phyloP scores from a whole-genome alignment of 2,329 filamentous ascomycete genomes.

The Colletotrichum brevisporum region DNA sequence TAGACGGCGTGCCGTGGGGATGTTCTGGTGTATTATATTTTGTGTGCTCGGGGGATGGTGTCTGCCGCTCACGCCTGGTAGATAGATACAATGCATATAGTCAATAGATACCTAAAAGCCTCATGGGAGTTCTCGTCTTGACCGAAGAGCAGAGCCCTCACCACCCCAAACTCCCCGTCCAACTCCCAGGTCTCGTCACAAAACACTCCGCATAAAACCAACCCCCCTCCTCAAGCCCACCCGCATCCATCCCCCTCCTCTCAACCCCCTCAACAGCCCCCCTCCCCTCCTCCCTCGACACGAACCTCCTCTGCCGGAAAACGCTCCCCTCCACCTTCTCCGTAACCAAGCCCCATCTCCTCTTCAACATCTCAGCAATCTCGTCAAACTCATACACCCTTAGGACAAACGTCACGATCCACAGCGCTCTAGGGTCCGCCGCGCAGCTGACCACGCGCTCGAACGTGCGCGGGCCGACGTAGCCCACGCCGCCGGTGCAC shows the following conservation, averaged over 20 bases:
- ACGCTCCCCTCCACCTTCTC: slow-evolving; percentile 10
- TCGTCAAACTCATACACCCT: slow-evolving; percentile 28
- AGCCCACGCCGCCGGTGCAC: slow-evolving; percentile 30
- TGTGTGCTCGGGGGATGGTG: too few relatives aligned
- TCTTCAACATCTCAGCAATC: background rate
- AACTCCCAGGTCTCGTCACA: slow-evolving; percentile 5
- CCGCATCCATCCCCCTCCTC: slow-evolving; percentile 1
- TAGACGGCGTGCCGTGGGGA: too few relatives aligned
- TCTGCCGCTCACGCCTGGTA: too few relatives aligned
- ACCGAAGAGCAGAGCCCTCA: too few relatives aligned
- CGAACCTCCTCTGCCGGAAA: slow-evolving; percentile 25
- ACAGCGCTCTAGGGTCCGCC: background rate
- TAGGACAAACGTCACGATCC: slow-evolving; percentile 29
- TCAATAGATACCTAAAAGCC: too few relatives aligned
- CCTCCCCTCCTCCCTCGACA: slow-evolving; percentile 12
- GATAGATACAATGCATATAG: too few relatives aligned
- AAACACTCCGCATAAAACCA: slow-evolving; percentile 35
- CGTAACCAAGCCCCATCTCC: slow-evolving; percentile 9
- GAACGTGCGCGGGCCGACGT: slow-evolving; percentile 11
- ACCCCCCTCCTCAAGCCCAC: slow-evolving; percentile 12
- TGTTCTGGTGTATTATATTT: too few relatives aligned
- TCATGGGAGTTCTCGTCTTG: too few relatives aligned
- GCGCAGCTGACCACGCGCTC: background rate
- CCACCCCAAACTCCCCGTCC: too few relatives aligned
- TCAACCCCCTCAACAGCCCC: slow-evolving; percentile 20